Percentiles rank a stretch among this genome's conserved stretches.
These are phyloP conservation scores for Amanita pseudoporphyria DNA, from an alignment of 768 basidiomycete genomes.

Conservation along the genomic window DNA sequence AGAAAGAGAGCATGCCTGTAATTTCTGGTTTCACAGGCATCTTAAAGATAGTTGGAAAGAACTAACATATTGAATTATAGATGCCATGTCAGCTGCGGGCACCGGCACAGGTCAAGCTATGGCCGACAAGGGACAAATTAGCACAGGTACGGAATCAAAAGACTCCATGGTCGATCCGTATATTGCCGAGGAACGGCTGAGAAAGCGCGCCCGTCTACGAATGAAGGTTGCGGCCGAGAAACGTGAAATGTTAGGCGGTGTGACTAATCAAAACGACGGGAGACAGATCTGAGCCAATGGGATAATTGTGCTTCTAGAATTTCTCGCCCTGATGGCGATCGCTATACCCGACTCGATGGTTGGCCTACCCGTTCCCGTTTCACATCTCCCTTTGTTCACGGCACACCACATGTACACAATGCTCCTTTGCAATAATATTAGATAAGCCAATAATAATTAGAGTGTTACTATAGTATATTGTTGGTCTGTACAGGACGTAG, in stretches of 20 bases:
- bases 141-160: not conserved
- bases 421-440: not conserved
- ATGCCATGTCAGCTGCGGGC: not conserved
- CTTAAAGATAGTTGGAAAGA: not conserved
- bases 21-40: not conserved
- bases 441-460: not conserved
- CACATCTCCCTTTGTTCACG: not conserved
- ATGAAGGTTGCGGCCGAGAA: conserved; percentile 5
- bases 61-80: not conserved
- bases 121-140: not conserved
- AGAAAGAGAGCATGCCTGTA: not conserved
- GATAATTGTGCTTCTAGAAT: not conserved
- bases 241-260: not conserved
- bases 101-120: not conserved
- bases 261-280: not conserved
- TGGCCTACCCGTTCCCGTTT: not conserved
- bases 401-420: not conserved
- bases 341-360: not conserved
- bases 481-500: not conserved
- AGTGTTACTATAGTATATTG: not conserved
- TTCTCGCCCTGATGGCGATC: not conserved
- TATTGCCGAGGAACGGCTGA: not conserved
- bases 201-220: not conserved
- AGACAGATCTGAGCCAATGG: not conserved
- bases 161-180: not conserved